Evolutionary conservation across 257 asterid species (phyloP).

Genomic region (Fraxinus anomala): DNA sequence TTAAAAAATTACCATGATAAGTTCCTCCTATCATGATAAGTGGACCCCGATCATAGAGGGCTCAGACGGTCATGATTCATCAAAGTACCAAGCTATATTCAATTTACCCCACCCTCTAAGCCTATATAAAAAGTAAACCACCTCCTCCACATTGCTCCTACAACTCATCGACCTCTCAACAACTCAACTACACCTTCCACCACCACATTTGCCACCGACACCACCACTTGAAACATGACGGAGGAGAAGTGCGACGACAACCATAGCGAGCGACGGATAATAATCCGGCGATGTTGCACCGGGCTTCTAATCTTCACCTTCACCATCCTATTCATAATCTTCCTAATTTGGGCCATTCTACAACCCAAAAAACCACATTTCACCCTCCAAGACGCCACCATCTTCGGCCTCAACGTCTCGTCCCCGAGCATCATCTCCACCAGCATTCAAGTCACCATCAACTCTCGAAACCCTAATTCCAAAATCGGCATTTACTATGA

Average conservation of each 20-base stretch:
- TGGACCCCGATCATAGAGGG: not conserved
- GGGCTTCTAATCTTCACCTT: slow-evolving; percentile 43
- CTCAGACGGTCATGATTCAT: not conserved
- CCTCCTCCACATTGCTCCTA: not conserved
- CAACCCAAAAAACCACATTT: slow-evolving; percentile 83
- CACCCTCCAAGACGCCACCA: slow-evolving; percentile 89
- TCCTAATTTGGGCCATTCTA: slow-evolving; percentile 71
- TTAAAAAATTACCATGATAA: too few relatives aligned
- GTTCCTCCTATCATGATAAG: not conserved
- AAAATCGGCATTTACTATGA: slow-evolving; percentile 74
- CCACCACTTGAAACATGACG: slow-evolving; percentile 38
- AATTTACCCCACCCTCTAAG: too few relatives aligned
- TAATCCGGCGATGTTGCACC: slow-evolving; percentile 37
- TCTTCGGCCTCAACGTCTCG: slow-evolving; percentile 74
- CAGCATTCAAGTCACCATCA: slow-evolving; percentile 69
- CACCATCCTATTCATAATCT: slow-evolving; percentile 51
- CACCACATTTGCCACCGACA: not conserved
- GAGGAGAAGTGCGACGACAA: slow-evolving; percentile 71
- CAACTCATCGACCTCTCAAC: slow-evolving; percentile 3
- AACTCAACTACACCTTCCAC: not conserved
- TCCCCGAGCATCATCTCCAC: slow-evolving; percentile 77
- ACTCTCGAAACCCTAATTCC: slow-evolving; percentile 71
- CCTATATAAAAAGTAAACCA: not conserved
- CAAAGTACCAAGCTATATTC: not conserved
- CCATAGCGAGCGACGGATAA: slow-evolving; percentile 40